Evolutionary conservation across 208 protist species (phyloP).

Genomic region (Crithidia mellificae): DNA sequence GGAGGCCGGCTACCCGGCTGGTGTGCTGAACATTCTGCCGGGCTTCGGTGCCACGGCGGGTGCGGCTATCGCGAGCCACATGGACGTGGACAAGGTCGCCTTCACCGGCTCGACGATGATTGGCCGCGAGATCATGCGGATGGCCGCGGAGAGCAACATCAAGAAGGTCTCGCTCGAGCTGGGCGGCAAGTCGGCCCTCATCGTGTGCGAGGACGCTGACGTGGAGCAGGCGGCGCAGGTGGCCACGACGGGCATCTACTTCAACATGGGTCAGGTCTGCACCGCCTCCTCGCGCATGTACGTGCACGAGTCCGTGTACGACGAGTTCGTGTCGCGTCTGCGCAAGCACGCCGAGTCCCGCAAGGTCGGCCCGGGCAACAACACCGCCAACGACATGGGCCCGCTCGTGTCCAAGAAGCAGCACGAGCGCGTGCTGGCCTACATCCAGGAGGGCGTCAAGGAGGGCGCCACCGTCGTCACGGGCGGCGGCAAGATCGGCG

Average conservation of each 20-base stretch:
- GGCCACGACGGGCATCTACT: conserved; percentile 67
- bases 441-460: conserved; percentile 77
- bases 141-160: conserved; percentile 69
- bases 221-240: conserved; percentile 62
- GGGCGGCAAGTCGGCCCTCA: conserved; percentile 91
- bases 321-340: conserved; percentile 73
- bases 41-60: conserved; percentile 84
- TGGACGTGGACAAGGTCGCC: conserved; percentile 89
- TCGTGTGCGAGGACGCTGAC: conserved; percentile 85
- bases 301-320: conserved; percentile 81
- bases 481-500: conserved; percentile 51
- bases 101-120: conserved; percentile 89
- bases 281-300: conserved; percentile 83
- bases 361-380: conserved; percentile 62
- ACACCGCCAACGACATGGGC: conserved; percentile 52
- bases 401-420: conserved; percentile 75
- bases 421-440: conserved; percentile 68
- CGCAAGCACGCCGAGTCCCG: conserved; percentile 50
- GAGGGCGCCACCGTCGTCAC: conserved; percentile 72
- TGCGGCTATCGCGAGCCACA: conserved; percentile 55
- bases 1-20: conserved; percentile 85
- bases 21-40: conserved; percentile 87
- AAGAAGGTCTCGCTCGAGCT: conserved; percentile 88
- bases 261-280: conserved; percentile 88
- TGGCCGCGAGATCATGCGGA: conserved; percentile 68